Evolutionary conservation across 352 stramenopile genomes (phyloP).

Genomic region (Pythium chondricola): DNA sequence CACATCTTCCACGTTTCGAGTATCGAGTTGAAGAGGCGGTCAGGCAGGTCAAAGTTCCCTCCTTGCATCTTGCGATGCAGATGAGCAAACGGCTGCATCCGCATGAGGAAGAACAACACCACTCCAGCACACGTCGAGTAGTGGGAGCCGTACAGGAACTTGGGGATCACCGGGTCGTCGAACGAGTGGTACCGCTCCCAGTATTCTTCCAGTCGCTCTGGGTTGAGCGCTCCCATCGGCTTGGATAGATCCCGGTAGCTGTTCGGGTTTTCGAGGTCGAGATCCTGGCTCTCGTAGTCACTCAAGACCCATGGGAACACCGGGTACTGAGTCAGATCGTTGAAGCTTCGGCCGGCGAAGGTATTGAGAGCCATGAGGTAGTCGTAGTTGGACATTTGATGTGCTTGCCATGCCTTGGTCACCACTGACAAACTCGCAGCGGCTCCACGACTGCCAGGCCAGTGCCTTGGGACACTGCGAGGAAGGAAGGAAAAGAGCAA

Average conservation of each 20-base stretch:
- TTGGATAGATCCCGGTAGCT: slow-evolving; percentile 97
- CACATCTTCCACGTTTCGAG: slow-evolving; percentile 96
- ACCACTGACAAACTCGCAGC: slow-evolving; percentile 39
- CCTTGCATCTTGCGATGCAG: slow-evolving; percentile 96
- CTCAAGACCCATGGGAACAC: slow-evolving; percentile 89
- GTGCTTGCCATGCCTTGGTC: slow-evolving; percentile 77
- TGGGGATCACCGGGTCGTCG: slow-evolving; percentile 85
- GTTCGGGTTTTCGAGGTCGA: slow-evolving; percentile 81
- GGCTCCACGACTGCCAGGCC: slow-evolving; percentile 40
- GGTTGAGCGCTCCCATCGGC: slow-evolving; percentile 96
- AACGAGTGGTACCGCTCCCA: slow-evolving; percentile 94
- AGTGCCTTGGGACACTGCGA: slow-evolving; percentile 65
- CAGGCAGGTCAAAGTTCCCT: slow-evolving; percentile 96
- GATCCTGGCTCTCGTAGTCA: slow-evolving; percentile 63
- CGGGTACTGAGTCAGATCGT: slow-evolving; percentile 95
- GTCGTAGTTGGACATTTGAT: slow-evolving; percentile 90
- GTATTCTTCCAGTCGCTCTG: slow-evolving; percentile 89
- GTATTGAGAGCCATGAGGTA: slow-evolving; percentile 96
- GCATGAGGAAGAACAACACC: slow-evolving; percentile 98
- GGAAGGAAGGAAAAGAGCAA: slow-evolving; percentile 76
- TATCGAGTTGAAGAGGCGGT: slow-evolving; percentile 97
- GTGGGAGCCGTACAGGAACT: slow-evolving; percentile 90
- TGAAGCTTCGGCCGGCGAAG: slow-evolving; percentile 84
- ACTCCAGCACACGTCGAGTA: slow-evolving; percentile 97
- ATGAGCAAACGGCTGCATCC: slow-evolving; percentile 97